Evolutionary conservation across 176 grass and related monocot genomes (phyloP).

Genomic region (sorghum (Sorghum bicolor)): Sorghum_bicolor_NCBIv3 NC_012878.2:50349501-50350000

Average conservation of each 20-base stretch:
- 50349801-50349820: conserved; percentile 52
- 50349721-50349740: conserved; percentile 72
- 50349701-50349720: conserved; percentile 33
- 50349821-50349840: conserved; percentile 60
- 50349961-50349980: conserved; percentile 48
- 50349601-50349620: conserved; percentile 59
- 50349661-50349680: neutral
- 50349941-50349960: conserved; percentile 18
- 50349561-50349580: conserved; percentile 88
- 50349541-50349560: conserved; percentile 83
- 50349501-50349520: conserved; percentile 74
- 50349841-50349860: neutral
- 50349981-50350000: conserved; percentile 65
- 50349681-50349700: neutral
- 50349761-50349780: conserved; percentile 40
- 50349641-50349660: neutral
- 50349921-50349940: conserved; percentile 61
- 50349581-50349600: conserved; percentile 59
- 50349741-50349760: conserved; percentile 38
- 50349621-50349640: conserved; percentile 47
- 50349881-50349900: neutral
- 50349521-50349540: conserved; percentile 86
- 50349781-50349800: conserved; percentile 57
- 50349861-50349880: neutral
- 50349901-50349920: conserved; percentile 63